Percentiles rank a stretch among this genome's conserved stretches.
These are phyloP conservation scores for Taiozyma sp. DNA, from an alignment of 1,139 yeast genomes.

Conservation along the genomic window DNA sequence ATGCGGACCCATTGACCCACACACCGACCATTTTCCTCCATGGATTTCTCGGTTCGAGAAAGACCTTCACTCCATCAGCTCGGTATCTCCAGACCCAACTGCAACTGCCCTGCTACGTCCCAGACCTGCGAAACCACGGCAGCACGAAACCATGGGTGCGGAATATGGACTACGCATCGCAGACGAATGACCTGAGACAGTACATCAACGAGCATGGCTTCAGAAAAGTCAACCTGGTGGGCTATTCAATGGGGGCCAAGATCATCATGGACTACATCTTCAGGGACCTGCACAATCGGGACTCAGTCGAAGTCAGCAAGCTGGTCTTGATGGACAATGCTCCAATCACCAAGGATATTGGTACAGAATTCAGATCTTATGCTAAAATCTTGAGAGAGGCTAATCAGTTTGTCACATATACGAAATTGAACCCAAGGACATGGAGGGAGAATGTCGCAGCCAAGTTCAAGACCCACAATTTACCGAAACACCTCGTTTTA, in stretches of 20 bases:
- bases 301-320: conserved; percentile 25
- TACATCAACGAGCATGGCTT: conserved; percentile 2
- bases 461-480: conserved; percentile 1
- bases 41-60: conserved; percentile 10
- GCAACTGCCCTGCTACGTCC: conserved; percentile 22
- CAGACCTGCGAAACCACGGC: conserved; percentile 53
- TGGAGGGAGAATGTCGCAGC: background rate
- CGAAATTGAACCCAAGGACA: background rate
- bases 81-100: background rate
- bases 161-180: conserved; percentile 38
- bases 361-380: conserved; percentile 4
- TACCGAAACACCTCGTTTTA: background rate
- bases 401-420: background rate
- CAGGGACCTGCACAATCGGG: conserved; percentile 14
- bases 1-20: background rate
- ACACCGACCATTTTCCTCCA: conserved; percentile 23
- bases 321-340: conserved; percentile 39
- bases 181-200: conserved; percentile 37
- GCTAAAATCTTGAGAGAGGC: background rate
- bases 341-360: conserved; percentile 26
- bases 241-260: conserved; percentile 51
- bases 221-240: conserved; percentile 29
- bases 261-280: conserved; percentile 37
- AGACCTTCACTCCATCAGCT: conserved; percentile 7
- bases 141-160: conserved; percentile 33